Conservation (phyloP, 345 rosid species). For the Lumnitzera racemosa region DNA sequence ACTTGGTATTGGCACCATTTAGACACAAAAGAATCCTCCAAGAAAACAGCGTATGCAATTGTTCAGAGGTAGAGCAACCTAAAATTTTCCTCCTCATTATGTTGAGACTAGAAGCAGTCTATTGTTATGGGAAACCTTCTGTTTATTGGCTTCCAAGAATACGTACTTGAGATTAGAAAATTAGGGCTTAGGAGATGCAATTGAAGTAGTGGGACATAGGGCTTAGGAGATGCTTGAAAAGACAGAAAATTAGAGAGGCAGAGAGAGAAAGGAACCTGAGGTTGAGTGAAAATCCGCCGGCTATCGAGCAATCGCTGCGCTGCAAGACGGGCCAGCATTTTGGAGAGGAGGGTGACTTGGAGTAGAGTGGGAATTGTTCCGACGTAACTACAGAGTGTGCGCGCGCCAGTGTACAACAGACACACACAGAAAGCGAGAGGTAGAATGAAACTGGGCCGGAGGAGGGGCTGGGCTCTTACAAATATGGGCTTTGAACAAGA, state of each 20-base stretch:
- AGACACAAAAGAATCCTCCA: too few species aligned
- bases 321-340: slow-evolving; percentile 79
- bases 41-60: too few species aligned
- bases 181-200: slow-evolving; percentile 18
- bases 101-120: too few species aligned
- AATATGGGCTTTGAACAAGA: too few species aligned
- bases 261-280: slow-evolving; percentile 36
- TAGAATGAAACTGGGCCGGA: neutral
- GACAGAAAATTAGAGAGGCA: slow-evolving; percentile 4
- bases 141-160: slow-evolving; percentile 52
- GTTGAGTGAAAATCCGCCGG: slow-evolving; percentile 62
- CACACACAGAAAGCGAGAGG: slow-evolving; percentile 1
- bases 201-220: slow-evolving; percentile 4
- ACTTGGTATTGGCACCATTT: too few species aligned
- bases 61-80: too few species aligned
- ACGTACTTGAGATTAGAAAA: slow-evolving; percentile 70
- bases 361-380: too few species aligned
- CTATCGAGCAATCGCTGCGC: slow-evolving; percentile 70
- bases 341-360: slow-evolving; percentile 9
- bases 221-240: slow-evolving; percentile 9
- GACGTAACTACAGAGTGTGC: neutral
- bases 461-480: too few species aligned
- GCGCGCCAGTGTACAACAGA: neutral
- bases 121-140: slow-evolving; percentile 32
- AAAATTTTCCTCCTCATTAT: too few species aligned